Base-by-base conservation (phyloP, 306 rosid species). In the Pyrus betulifolia region DNA sequence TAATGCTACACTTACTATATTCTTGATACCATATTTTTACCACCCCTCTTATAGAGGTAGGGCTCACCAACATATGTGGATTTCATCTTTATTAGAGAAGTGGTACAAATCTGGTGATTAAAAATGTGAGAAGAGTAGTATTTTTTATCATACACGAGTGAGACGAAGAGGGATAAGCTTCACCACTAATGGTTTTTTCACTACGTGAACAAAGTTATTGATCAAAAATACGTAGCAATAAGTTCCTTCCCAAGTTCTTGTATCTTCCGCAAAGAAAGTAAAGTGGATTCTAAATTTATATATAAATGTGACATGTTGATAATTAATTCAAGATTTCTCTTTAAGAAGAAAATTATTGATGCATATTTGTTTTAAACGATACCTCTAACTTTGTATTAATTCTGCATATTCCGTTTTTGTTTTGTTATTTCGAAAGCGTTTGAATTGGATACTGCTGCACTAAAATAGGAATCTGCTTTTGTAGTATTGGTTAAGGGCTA, bases 31-130 rank as follows among this genome's bases (percentile, higher is more conserved):
- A 1, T 0, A 35, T 1, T 35, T 35, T 1, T 35, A 6, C 8
- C 40, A 35, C 1, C 40, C 1, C 8, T 35, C 40, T 35, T 6
- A 35, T 35, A 6, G 8, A 35, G 40, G 40, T 35, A 35, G 7
- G 6, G 4, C 0, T 0, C 8, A 35, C 8, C 40, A 35, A 35
- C 40, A 35, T 35, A 35, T 1, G 38, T 33, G 2, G 0, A 8
- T 35, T 1, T 35, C 2, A 35, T 35, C 0, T 35, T 0, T 35
- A 35, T 35, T 35, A 35, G 40, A 35, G 0, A 35, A 35, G 2
- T 35, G 8, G 6, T 6, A 35, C 2, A 35, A 35, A 35, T 35
- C 40, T 35, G 8, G 0, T 35, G 40, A 35, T 6, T 35, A 6
- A 35, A 35, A 35, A 35, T 1, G 8, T 35, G 8, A 35, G 6